Base-by-base conservation (phyloP, 2,329 filamentous ascomycete species). In the Diaporthe vaccinii region DNA sequence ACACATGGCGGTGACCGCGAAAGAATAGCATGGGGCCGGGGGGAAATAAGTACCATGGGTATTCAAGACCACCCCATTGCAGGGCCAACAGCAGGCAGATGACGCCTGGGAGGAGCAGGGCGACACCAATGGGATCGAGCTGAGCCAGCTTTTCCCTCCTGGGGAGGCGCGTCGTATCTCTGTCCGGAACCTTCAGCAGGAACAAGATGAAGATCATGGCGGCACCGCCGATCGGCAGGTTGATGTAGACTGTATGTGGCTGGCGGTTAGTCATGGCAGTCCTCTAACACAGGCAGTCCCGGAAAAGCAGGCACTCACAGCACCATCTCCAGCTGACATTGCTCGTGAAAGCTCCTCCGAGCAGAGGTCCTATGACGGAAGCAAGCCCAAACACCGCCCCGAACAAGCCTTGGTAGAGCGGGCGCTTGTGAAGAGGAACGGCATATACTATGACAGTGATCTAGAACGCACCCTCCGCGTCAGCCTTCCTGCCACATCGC, bases 301-400 rank as follows among this genome's bases (percentile, higher is more conserved):
- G 2, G 44, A 2, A 67, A 15, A 10, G 6, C 20, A 51, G 7
- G 20, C 28, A 74, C 72, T 49, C 17, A 74, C 72, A 76, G 28
- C 74, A 77, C 81, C 84, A 85, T 22, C 83, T 78, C 84, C 83
- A 85, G 4, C 81, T 82, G 17, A 84, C 82, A 2, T 80, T 80
- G 3, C 80, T 81, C 1, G 84, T 85, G 75, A 85, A 84, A 2
- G 81, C 83, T 28, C 84, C 84, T 22, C 84, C 84, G 1, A 85
- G 78, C 8, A 85, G 79, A 15, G 84, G 84, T 0, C 83, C 83
- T 8, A 84, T 74, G 36, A 84, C 80, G 2, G 82, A 82, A 5
- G 82, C 82, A 22, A 85, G 76, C 31, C 81, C 83, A 25, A 84
- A 84, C 15, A 84, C 78, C 69, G 81, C 83, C 22, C 83, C 83